Conservation (phyloP, 352 stramenopile genomes). For the Phytophthora citrophthora region DNA sequence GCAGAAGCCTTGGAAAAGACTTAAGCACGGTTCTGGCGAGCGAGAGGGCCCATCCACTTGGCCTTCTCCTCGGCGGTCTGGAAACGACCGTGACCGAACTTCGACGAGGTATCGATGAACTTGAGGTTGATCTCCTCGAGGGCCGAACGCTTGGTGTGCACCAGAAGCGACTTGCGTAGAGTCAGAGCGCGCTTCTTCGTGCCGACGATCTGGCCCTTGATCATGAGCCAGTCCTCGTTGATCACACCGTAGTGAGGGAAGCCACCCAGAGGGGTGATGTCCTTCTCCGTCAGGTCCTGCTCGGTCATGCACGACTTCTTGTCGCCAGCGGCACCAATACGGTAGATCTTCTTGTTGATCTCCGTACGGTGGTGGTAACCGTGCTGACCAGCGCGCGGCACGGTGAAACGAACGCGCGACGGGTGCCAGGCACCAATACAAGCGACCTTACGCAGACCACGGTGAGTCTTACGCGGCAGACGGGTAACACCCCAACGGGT, state of each 20-base stretch:
- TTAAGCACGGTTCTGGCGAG: conserved; percentile 91
- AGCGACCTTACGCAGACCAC: conserved; percentile 99
- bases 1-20: conserved; percentile 28
- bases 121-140: conserved; percentile 97
- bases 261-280: conserved; percentile 99
- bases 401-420: conserved; percentile 97
- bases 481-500: conserved; percentile 99
- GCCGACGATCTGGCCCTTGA: conserved; percentile 98
- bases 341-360: conserved; percentile 99
- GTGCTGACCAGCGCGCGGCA: conserved; percentile 99
- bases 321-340: conserved; percentile 93
- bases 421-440: conserved; percentile 99
- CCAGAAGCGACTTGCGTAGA: conserved; percentile 98
- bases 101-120: conserved; percentile 98
- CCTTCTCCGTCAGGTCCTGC: conserved; percentile 99
- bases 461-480: conserved; percentile 99
- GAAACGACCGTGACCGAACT: conserved; percentile 99
- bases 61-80: conserved; percentile 99
- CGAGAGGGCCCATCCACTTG: conserved; percentile 98
- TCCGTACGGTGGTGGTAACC: conserved; percentile 99
- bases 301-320: conserved; percentile 98
- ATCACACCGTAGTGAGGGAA: conserved; percentile 99
- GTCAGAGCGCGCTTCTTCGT: conserved; percentile 99
- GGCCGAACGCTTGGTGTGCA: conserved; percentile 97
- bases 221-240: conserved; percentile 99